Evolutionary conservation across 768 basidiomycete genomes (phyloP).

Genomic region (Psilocybe sp.): DNA sequence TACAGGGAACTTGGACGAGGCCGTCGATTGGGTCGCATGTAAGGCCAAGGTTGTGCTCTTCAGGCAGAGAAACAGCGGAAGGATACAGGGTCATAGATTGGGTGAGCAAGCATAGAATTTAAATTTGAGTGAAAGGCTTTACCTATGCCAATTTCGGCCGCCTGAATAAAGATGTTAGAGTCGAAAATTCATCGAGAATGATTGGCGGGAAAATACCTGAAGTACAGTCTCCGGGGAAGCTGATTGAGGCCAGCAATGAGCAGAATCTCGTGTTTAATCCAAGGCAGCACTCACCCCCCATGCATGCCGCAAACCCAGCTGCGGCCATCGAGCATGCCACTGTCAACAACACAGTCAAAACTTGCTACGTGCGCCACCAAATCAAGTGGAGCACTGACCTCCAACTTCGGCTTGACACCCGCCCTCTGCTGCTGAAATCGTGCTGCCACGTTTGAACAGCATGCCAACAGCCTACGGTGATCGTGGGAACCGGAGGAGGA

Average conservation of each 20-base stretch:
- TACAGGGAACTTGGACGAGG: conserved; percentile 93
- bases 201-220: conserved; percentile 40
- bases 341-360: conserved; percentile 14
- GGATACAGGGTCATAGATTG: neutral
- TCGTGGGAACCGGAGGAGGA: too few relatives aligned
- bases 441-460: conserved; percentile 96
- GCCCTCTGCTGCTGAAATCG: conserved; percentile 94
- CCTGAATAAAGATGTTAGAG: conserved; percentile 31
- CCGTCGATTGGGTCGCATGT: conserved; percentile 96
- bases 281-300: conserved; percentile 58
- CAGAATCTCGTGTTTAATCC: neutral
- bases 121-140: conserved; percentile 9
- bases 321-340: conserved; percentile 97
- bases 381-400: conserved; percentile 38
- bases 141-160: conserved; percentile 92
- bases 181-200: conserved; percentile 10
- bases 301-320: conserved; percentile 90
- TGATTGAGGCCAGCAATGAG: conserved; percentile 16
- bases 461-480: conserved; percentile 75
- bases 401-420: conserved; percentile 96
- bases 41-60: conserved; percentile 83
- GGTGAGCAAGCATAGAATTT: neutral
- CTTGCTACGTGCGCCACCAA: neutral
- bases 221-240: conserved; percentile 81
- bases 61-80: neutral